These are phyloP conservation scores for Dendrostoma leiphaemia DNA, from an alignment of 2,329 filamentous ascomycete genomes.

Conservation along the genomic window DNA sequence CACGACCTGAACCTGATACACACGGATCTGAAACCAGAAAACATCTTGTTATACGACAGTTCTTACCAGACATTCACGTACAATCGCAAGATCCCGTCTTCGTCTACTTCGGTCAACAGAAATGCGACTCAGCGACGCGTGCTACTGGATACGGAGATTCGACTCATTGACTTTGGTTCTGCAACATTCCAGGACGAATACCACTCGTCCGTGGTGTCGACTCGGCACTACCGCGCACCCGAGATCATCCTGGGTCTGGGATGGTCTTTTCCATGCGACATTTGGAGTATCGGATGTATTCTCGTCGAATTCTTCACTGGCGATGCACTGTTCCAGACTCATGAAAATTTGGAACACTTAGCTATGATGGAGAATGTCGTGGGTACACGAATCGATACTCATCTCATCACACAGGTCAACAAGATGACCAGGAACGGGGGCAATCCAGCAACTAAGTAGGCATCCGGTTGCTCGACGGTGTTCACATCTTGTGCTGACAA, in stretches of 20 bases:
- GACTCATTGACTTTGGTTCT: constrained; percentile 69
- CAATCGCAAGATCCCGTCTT: constrained; percentile 67
- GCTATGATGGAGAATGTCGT: constrained; percentile 76
- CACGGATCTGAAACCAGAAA: constrained; percentile 73
- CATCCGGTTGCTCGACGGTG: background rate
- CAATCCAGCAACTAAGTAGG: constrained; percentile 64
- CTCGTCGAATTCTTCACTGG: constrained; percentile 71
- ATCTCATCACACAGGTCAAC: constrained; percentile 57
- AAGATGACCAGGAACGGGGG: constrained; percentile 56
- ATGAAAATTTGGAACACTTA: constrained; percentile 69
- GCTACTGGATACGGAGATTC: constrained; percentile 66
- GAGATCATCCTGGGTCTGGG: constrained; percentile 70
- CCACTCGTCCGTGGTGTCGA: constrained; percentile 69
- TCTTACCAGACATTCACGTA: constrained; percentile 70
- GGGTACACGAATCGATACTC: constrained; percentile 54
- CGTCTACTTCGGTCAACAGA: constrained; percentile 57
- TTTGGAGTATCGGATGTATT: constrained; percentile 73
- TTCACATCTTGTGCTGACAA: constrained; percentile 27
- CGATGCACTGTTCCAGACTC: constrained; percentile 69
- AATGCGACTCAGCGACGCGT: constrained; percentile 64
- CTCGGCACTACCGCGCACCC: constrained; percentile 66
- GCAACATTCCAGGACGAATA: constrained; percentile 73
- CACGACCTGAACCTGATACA: constrained; percentile 98
- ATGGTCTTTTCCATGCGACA: constrained; percentile 71
- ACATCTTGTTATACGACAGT: constrained; percentile 65